A percentile compares a stretch with the other conserved stretches of the same genome.
Conservation (phyloP, 441 rosid species). For the Eutrema salsugineum region DNA sequence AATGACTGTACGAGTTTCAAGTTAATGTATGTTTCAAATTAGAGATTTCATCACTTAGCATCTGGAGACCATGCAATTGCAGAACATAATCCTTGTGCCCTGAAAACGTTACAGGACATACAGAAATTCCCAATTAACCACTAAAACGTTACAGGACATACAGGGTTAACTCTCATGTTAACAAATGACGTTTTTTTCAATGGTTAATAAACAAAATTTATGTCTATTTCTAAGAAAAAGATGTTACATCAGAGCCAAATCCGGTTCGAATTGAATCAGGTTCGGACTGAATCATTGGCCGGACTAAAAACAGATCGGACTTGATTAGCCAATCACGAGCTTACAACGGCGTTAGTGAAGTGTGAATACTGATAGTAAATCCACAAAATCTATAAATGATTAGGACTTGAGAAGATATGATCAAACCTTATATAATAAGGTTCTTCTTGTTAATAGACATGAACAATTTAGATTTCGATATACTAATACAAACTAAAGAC, state of each 20-base stretch:
- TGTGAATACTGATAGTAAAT: not conserved
- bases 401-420: not conserved
- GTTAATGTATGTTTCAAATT: too few relatives aligned
- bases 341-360: not conserved
- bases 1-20: not conserved
- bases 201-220: too few relatives aligned
- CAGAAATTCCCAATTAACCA: too few relatives aligned
- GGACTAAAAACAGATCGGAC: too few relatives aligned
- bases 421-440: slow-evolving; percentile 6
- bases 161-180: not conserved
- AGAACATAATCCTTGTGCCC: not conserved
- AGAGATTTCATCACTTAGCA: too few relatives aligned
- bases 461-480: slow-evolving; percentile 18
- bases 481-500: slow-evolving; percentile 13
- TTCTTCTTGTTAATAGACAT: slow-evolving; percentile 22
- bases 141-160: too few relatives aligned
- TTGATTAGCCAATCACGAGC: not conserved
- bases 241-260: too few relatives aligned
- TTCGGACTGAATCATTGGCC: too few relatives aligned
- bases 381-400: not conserved
- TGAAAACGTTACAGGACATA: not conserved
- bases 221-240: too few relatives aligned
- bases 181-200: too few relatives aligned
- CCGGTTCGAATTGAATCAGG: too few relatives aligned
- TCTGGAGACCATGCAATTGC: not conserved